Evolutionary conservation across 805 yeast species (phyloP).

Genomic region (Candida cerambycidarum): DNA sequence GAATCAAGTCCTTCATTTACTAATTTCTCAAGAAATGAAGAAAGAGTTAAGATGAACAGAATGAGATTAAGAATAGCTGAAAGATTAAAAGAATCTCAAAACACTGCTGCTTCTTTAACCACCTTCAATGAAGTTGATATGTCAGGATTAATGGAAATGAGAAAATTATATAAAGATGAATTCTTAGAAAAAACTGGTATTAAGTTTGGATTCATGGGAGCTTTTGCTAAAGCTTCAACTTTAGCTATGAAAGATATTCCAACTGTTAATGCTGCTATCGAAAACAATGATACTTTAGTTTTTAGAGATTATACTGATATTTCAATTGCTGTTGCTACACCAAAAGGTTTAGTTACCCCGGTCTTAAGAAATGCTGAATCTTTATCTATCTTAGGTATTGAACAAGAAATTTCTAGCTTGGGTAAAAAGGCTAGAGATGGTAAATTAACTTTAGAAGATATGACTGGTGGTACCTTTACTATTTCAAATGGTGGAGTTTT

Average conservation of each 20-base stretch:
- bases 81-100: slow-evolving; percentile 98
- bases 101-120: slow-evolving; percentile 96
- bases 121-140: slow-evolving; percentile 98
- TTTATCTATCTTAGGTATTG: slow-evolving; percentile 81
- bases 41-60: slow-evolving; percentile 96
- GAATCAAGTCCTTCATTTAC: slow-evolving; percentile 34
- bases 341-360: slow-evolving; percentile 98
- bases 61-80: slow-evolving; percentile 99
- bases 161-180: slow-evolving; percentile 96
- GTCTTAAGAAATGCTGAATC: slow-evolving; percentile 97
- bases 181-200: slow-evolving; percentile 88
- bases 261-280: slow-evolving; percentile 93
- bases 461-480: slow-evolving; percentile 99
- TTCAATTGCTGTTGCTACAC: slow-evolving; percentile 97
- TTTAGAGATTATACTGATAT: slow-evolving; percentile 96
- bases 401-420: slow-evolving; percentile 75
- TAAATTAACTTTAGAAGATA: slow-evolving; percentile 93
- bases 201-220: slow-evolving; percentile 98
- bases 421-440: slow-evolving; percentile 96
- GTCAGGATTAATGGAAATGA: slow-evolving; percentile 87
- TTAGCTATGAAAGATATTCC: slow-evolving; percentile 94
- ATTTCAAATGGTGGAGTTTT: slow-evolving; percentile 99
- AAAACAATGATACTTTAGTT: slow-evolving; percentile 86
- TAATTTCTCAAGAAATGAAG: slow-evolving; percentile 77
- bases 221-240: slow-evolving; percentile 89